Conservation (phyloP, 306 rosid species). For the Cercis canadensis region DNA sequence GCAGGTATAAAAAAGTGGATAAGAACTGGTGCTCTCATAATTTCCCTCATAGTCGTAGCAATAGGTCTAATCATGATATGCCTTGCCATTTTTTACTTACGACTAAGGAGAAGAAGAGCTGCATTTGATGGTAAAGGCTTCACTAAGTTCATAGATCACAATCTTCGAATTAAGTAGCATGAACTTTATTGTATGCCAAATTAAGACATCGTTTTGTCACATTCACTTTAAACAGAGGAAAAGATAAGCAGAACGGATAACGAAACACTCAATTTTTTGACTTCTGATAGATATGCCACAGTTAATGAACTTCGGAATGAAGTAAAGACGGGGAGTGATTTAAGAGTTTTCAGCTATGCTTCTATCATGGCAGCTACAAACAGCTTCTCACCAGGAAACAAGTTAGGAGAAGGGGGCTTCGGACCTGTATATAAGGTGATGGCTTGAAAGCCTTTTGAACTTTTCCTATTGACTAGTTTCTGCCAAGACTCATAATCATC, state of each 20-base stretch:
- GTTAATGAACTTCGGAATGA: slow-evolving; percentile 13
- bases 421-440: slow-evolving; percentile 48
- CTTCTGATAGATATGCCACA: not conserved
- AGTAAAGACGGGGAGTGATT: slow-evolving; percentile 11
- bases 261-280: not conserved
- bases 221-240: not conserved
- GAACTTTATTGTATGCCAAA: not conserved
- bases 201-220: not conserved
- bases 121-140: slow-evolving; percentile 23
- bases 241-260: not conserved
- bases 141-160: not conserved
- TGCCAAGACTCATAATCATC: not conserved
- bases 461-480: not conserved
- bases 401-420: slow-evolving; percentile 49
- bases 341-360: slow-evolving; percentile 27
- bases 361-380: slow-evolving; percentile 39
- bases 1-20: slow-evolving; percentile 29
- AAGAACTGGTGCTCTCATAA: not conserved
- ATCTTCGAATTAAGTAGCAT: not conserved
- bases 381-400: slow-evolving; percentile 28
- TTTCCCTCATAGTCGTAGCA: not conserved
- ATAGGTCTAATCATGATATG: not conserved
- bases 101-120: slow-evolving; percentile 9
- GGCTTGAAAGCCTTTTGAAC: not conserved
- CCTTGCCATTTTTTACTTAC: slow-evolving; percentile 2